Conservation (phyloP, 257 asterid species). For the Solanum lignicaule region DNA sequence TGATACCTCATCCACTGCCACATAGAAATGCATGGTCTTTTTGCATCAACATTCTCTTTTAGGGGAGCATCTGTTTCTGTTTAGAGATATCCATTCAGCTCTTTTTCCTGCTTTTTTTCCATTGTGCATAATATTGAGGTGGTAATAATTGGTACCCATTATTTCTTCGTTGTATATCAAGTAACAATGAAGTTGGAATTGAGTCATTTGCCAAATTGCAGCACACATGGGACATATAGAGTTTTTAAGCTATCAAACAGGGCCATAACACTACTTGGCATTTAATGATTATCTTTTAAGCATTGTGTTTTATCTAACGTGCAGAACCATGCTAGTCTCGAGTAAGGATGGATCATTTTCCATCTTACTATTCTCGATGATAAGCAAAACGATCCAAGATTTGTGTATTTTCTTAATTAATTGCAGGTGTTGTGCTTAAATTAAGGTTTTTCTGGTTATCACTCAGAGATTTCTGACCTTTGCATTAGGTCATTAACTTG, state of each 20-base stretch:
- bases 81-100: not conserved
- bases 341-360: not conserved
- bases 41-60: not conserved
- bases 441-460: not conserved
- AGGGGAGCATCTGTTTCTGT: not conserved
- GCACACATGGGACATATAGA: not conserved
- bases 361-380: not conserved
- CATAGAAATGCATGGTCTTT: not conserved
- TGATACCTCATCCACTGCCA: not conserved
- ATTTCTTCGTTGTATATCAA: not conserved
- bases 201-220: not conserved
- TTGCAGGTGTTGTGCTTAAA: not conserved
- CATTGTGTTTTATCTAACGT: not conserved
- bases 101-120: not conserved
- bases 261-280: not conserved
- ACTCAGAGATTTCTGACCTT: not conserved
- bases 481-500: not conserved
- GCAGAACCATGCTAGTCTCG: not conserved
- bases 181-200: not conserved
- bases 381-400: not conserved
- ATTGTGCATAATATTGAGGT: not conserved
- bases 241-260: not conserved
- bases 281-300: not conserved
- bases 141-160: not conserved
- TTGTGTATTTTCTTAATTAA: not conserved